Base-by-base conservation (phyloP, 176 grass and related monocot genomes). In the Aegilops umbellulata region DNA sequence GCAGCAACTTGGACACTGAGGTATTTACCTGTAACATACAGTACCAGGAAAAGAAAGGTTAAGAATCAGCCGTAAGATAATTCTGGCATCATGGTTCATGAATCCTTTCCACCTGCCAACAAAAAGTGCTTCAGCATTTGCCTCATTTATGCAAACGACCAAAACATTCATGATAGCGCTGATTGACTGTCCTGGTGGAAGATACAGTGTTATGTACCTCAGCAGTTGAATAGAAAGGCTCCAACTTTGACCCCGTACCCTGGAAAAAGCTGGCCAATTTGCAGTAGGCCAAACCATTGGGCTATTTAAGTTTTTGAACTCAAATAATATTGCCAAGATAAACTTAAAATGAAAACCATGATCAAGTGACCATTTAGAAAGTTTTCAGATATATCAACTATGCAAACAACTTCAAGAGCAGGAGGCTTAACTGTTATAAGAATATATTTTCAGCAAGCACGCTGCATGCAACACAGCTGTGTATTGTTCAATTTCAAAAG, bases 91-190 rank as follows among this genome's bases (percentile, higher is more conserved):
- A 60, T 39, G 73, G 63, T 67, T n/a, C 44, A 60, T 8, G 83
- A 25, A 67, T 60, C 58, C 13, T 75, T 80, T 25, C 60, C 30
- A 42, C 23, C 26, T 31, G 24, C 38, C 20, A 75, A 65, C 14
- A 80, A 66, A 66, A 64, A 61, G 36, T 80, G 26, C 25, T 58
- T 41, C 46, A 85, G 42, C 31, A 84, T 73, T 74, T 76, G 47
- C n/a, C n/a, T n/a, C n/a, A n/a, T n/a, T n/a, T n/a, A 85, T 65
- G 39, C 29, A 73, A 36, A 51, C 13, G 23, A 63, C 34, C 9
- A 29, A 32, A 84, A 74, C 67, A 84, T 47, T 6, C 14, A 84
- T 53, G 38, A 63, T 46, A 63, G 1, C 46, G 7, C 64, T 35
- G 36, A 64, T 53, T 10, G 29, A 79, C 11, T 36, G 22, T 64